phyloP scores from a whole-genome alignment of 2,329 filamentous ascomycete genomes.

The Xylariales sp. region DNA sequence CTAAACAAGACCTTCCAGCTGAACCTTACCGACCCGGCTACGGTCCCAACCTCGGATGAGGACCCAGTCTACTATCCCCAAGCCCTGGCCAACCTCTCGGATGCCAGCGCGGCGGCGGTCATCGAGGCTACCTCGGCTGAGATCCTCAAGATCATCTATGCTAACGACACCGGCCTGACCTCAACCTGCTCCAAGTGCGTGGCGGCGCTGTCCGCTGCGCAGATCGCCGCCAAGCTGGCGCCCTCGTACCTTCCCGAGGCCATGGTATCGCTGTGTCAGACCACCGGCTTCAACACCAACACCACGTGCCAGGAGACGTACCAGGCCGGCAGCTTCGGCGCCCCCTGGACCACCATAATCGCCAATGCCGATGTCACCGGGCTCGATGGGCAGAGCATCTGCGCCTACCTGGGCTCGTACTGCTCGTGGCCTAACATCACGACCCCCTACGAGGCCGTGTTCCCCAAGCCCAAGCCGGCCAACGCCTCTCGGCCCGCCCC shows the following conservation, averaged over 20 bases:
- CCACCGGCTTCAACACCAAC: constrained; percentile 40
- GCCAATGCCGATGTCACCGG: constrained; percentile 47
- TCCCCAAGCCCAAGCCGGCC: constrained; percentile 50
- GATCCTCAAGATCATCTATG: constrained; percentile 37
- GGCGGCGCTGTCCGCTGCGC: constrained; percentile 43
- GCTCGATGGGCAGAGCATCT: constrained; percentile 53
- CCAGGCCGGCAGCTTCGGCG: constrained; percentile 41
- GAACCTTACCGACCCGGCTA: constrained; percentile 49
- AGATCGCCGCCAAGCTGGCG: constrained; percentile 43
- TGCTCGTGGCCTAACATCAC: constrained; percentile 41
- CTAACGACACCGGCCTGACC: constrained; percentile 25
- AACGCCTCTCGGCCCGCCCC: constrained; percentile 36
- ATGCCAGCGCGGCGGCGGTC: constrained; percentile 31
- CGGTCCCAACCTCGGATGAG: constrained; percentile 39
- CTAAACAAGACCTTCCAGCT: constrained; percentile 49
- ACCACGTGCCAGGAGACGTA: constrained; percentile 43
- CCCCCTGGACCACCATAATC: constrained; percentile 54
- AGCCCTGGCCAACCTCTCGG: constrained; percentile 39
- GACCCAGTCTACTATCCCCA: constrained; percentile 48
- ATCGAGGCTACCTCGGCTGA: constrained; percentile 37
- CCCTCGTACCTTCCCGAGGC: constrained; percentile 44
- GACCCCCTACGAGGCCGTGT: constrained; percentile 38
- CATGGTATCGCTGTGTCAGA: constrained; percentile 46
- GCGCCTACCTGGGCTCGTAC: constrained; percentile 43
- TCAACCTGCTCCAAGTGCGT: constrained; percentile 50